Percentiles rank a stretch among this genome's conserved stretches.
These are phyloP conservation scores for Fusarium transvaalense DNA, from an alignment of 2,329 filamentous ascomycete species.

Conservation along the genomic window DNA sequence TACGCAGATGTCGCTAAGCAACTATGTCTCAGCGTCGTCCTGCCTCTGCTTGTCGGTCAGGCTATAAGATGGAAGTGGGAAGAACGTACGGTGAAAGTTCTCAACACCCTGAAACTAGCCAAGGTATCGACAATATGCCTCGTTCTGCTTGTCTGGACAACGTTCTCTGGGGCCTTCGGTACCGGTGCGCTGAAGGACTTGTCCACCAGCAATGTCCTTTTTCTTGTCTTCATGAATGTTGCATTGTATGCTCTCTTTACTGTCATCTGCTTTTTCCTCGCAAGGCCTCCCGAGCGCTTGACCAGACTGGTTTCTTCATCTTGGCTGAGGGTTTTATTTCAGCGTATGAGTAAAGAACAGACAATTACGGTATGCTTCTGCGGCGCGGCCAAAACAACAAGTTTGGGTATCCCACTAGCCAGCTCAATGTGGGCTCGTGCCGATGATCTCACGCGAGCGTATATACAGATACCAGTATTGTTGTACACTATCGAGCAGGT, in stretches of 20 bases:
- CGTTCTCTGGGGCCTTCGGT: conserved; percentile 74
- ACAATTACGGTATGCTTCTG: conserved; percentile 80
- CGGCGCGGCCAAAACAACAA: conserved; percentile 78
- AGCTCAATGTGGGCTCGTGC: conserved; percentile 75
- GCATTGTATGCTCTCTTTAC: conserved; percentile 73
- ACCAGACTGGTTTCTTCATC: conserved; percentile 27
- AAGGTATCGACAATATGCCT: conserved; percentile 64
- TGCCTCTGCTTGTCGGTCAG: conserved; percentile 74
- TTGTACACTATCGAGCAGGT: conserved; percentile 71
- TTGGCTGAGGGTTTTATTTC: conserved; percentile 52
- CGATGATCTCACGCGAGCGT: conserved; percentile 65
- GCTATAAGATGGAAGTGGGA: conserved; percentile 64
- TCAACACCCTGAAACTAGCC: conserved; percentile 66
- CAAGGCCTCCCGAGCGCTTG: conserved; percentile 57
- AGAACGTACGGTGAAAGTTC: conserved; percentile 64
- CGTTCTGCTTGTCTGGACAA: conserved; percentile 68
- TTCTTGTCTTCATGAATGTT: conserved; percentile 77
- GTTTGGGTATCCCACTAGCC: conserved; percentile 75
- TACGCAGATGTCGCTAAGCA: conserved; percentile 77
- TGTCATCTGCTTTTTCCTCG: conserved; percentile 67
- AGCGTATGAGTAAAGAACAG: conserved; percentile 69
- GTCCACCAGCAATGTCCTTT: conserved; percentile 71
- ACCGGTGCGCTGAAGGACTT: conserved; percentile 71
- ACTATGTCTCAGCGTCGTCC: conserved; percentile 73
- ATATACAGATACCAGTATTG: conserved; percentile 73